Base-by-base conservation (phyloP, 2,329 filamentous ascomycete species). In the Pseudogymnoascus sp. region DNA sequence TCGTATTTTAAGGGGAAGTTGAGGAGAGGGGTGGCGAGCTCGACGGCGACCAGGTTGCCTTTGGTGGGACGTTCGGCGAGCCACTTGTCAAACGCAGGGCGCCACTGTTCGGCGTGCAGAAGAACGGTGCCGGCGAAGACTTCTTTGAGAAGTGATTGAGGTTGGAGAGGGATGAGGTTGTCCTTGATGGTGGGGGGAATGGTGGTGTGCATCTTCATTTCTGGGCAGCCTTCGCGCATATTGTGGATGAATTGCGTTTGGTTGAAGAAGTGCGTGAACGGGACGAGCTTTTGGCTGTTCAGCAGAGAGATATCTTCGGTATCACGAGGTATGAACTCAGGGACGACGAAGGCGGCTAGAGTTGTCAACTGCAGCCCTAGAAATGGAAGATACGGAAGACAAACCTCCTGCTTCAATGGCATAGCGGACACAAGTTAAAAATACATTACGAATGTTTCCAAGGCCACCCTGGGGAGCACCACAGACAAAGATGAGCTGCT, bases 371-470 rank as follows among this genome's bases (percentile, higher is more conserved):
- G 39, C 39, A 15, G 15, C 39, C 39, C 10, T 41, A 15, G 15
- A 41, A 21, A 21, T 55, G 10, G 67, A 65, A 17, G 62, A 62
- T 5, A 66, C 66, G 1, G 66, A 29, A 9, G 68, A 74, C 67
- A 67, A 64, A 73, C 78, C 78, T 61, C 79, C 79, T 42, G 78
- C 76, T 70, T 80, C 77, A 31, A 80, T 79, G 12, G 77, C 77
- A 61, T 77, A 74, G 42, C 78, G 74, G 17, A 81, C 68, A 68
- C 79, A 80, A 62, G 75, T 75, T 59, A 80, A 68, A 35, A 77
- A 70, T 15, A 74, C 75, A 65, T 78, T 78, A 63, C 78, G 75
- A 17, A 79, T 74, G 60, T 75, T 73, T 6, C 72, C 76, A 13
- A 81, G 67, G 7, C 76, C 77, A 2, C 78, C 79, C 2, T 74